phyloP scores from a whole-genome alignment of 2,329 filamentous ascomycete genomes.

The Fusarium sp. region DNA sequence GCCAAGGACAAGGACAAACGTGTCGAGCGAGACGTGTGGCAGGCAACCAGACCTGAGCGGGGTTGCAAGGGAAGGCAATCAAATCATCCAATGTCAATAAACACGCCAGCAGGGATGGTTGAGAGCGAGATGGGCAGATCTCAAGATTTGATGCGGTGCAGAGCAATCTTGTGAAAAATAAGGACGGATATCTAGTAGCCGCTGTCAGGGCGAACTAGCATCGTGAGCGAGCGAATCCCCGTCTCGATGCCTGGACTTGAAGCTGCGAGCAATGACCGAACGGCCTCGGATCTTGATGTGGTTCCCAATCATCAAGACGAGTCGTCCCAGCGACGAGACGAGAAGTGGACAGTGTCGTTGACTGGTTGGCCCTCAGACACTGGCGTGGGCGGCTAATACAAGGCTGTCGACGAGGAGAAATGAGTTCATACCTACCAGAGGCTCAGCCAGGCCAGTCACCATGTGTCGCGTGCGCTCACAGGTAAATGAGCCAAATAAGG shows the following conservation, averaged over 20 bases:
- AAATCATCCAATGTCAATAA: constrained; percentile 38
- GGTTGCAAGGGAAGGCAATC: constrained; percentile 31
- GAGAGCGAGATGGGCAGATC: constrained; percentile 40
- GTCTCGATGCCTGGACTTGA: not conserved
- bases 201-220: not conserved
- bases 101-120: constrained; percentile 33
- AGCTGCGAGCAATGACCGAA: not conserved
- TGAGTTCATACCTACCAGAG: constrained; percentile 33
- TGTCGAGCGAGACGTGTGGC: constrained; percentile 11
- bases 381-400: constrained; percentile 30
- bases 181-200: not conserved
- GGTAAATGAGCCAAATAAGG: not conserved
- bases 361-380: constrained; percentile 16
- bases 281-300: not conserved
- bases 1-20: constrained; percentile 19
- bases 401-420: constrained; percentile 25
- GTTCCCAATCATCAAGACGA: constrained; percentile 2
- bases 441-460: constrained; percentile 5
- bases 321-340: constrained; percentile 24
- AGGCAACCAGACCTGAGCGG: constrained; percentile 14
- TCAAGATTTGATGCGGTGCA: constrained; percentile 30
- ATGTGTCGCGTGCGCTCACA: constrained; percentile 21
- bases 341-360: constrained; percentile 1
- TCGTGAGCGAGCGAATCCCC: not conserved
- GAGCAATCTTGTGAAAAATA: constrained; percentile 13